Percentiles rank a stretch among this genome's conserved stretches.
phyloP scores from a whole-genome alignment of 2,329 filamentous ascomycete species.

The Aspergillus latus region DNA sequence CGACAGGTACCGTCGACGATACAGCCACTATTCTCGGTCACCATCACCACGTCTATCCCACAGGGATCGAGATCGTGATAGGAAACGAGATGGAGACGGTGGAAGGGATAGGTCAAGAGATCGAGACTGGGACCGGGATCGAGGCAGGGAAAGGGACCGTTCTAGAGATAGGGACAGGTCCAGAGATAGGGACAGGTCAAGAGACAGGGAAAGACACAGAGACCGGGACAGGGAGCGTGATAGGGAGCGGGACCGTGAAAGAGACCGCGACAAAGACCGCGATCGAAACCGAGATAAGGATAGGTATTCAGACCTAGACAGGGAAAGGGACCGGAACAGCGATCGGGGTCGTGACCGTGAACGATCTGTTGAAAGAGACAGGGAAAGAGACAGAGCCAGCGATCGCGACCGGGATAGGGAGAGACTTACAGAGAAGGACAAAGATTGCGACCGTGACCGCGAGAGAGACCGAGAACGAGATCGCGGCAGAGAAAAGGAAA shows the following conservation, averaged over 20 bases:
- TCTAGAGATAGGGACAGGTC: slow-evolving; percentile 2
- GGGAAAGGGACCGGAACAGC: slow-evolving; percentile 6
- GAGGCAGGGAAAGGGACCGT: slow-evolving; percentile 3
- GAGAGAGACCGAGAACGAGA: slow-evolving; percentile 2
- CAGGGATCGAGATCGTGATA: slow-evolving; percentile 14
- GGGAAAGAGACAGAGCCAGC: slow-evolving; percentile 6
- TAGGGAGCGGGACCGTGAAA: slow-evolving; percentile 14
- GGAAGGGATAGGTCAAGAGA: slow-evolving; percentile 10
- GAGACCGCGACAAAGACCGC: slow-evolving; percentile 13
- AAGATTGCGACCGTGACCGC: slow-evolving; percentile 8
- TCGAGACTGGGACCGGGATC: slow-evolving; percentile 20
- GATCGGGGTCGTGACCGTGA: not conserved
- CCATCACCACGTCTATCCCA: slow-evolving; percentile 18
- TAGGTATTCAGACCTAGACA: slow-evolving; percentile 12
- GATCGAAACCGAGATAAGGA: slow-evolving; percentile 11
- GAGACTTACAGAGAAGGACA: not conserved
- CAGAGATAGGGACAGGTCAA: slow-evolving; percentile 10
- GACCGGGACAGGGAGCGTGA: slow-evolving; percentile 16
- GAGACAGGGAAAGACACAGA: slow-evolving; percentile 14
- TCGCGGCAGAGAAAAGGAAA: slow-evolving; percentile 3
- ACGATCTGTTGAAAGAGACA: not conserved
- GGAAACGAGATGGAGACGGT: slow-evolving; percentile 13
- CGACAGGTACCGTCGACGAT: slow-evolving; percentile 29
- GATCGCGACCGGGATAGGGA: slow-evolving; percentile 12
- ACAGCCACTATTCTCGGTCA: slow-evolving; percentile 27